Evolutionary conservation across 116 monocot genomes (phyloP).

Genomic region (Posidonia oceanica): DNA sequence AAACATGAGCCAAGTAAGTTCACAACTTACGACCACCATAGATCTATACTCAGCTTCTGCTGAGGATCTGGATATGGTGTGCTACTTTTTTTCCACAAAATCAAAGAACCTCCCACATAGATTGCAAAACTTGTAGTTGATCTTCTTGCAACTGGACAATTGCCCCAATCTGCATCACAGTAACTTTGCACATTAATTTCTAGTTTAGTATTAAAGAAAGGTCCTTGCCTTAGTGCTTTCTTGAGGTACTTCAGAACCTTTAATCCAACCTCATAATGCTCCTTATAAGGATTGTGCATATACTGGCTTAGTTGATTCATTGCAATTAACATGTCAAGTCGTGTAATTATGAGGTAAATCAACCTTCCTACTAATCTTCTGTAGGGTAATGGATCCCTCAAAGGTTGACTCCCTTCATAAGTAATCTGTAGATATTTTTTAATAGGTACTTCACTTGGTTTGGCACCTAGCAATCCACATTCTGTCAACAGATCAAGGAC

Average conservation of each 20-base stretch:
- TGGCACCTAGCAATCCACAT: background rate
- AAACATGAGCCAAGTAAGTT: background rate
- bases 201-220: too few relatives aligned
- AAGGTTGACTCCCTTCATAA: background rate
- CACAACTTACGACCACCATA: background rate
- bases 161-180: slow-evolving; percentile 3
- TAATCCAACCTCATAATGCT: background rate
- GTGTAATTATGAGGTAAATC: background rate
- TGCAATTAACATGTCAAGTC: background rate
- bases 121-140: background rate
- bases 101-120: background rate
- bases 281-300: background rate
- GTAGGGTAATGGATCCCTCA: background rate
- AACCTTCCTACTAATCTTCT: background rate
- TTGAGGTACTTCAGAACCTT: slow-evolving; percentile 1
- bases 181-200: background rate
- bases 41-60: slow-evolving; percentile 4
- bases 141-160: background rate
- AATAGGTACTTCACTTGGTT: background rate
- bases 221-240: background rate
- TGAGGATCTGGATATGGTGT: background rate
- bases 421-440: background rate
- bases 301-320: background rate
- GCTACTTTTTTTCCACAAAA: slow-evolving; percentile 2
- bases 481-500: background rate